Evolutionary conservation across 2,329 filamentous ascomycete genomes (phyloP).

Genomic region (Phoma sp.): DNA sequence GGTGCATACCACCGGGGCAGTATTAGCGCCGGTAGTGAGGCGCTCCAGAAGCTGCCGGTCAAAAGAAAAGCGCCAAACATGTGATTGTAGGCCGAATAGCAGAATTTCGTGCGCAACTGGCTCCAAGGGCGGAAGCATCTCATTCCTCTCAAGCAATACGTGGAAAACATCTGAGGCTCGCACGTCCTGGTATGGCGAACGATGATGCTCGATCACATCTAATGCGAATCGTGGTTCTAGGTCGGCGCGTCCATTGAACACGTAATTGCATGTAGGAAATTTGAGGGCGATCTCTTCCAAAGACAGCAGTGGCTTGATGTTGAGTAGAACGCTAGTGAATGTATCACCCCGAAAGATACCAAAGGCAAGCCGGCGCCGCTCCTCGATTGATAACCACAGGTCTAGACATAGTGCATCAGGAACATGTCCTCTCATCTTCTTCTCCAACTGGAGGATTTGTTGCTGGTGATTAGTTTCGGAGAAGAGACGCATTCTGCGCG

Average conservation of each 20-base stretch:
- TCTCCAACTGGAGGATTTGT: not conserved
- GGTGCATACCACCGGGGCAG: not conserved
- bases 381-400: not conserved
- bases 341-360: not conserved
- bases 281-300: not conserved
- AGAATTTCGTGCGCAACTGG: not conserved
- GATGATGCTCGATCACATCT: not conserved
- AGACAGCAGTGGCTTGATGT: not conserved
- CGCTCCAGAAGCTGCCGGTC: not conserved
- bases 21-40: not conserved
- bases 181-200: not conserved
- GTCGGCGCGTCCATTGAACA: not conserved
- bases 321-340: not conserved
- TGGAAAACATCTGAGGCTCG: not conserved
- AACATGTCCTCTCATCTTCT: not conserved
- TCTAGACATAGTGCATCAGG: not conserved
- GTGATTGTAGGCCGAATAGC: not conserved
- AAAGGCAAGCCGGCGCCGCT: not conserved
- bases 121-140: not conserved
- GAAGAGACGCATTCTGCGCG: not conserved
- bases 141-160: not conserved
- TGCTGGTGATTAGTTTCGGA: not conserved
- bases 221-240: not conserved
- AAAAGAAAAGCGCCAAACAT: not conserved
- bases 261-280: not conserved